These are phyloP conservation scores for Penicillium italicum DNA, from an alignment of 2,329 filamentous ascomycete genomes.

Conservation along the genomic window DNA sequence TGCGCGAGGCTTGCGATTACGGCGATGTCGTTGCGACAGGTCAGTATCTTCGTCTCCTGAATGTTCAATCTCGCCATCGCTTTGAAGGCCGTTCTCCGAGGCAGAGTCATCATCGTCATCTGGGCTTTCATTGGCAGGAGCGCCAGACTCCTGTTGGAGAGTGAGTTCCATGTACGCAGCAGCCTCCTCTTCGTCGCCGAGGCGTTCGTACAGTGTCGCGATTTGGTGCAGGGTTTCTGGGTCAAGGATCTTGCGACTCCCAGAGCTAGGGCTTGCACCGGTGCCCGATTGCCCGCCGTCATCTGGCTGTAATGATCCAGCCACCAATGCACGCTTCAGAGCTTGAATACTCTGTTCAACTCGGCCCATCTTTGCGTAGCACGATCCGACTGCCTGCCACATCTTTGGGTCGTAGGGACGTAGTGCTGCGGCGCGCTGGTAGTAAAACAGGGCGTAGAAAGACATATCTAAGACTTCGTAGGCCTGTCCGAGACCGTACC, in stretches of 20 bases:
- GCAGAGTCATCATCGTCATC: constrained; percentile 34
- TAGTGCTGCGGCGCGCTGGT: constrained; percentile 87
- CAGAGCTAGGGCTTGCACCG: constrained; percentile 19
- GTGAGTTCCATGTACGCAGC: constrained; percentile 95
- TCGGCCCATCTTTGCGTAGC: constrained; percentile 83
- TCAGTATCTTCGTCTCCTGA: constrained; percentile 30
- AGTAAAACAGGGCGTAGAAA: constrained; percentile 95
- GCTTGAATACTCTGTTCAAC: constrained; percentile 90
- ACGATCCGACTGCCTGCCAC: constrained; percentile 95
- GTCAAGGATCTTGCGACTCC: constrained; percentile 62
- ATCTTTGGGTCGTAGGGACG: constrained; percentile 97
- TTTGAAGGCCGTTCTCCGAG: constrained; percentile 33
- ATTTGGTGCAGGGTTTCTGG: constrained; percentile 90
- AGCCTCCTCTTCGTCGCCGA: constrained; percentile 73
- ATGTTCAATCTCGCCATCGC: constrained; percentile 35
- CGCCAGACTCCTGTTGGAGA: constrained; percentile 83
- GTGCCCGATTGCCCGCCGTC: constrained; percentile 20
- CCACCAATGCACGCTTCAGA: constrained; percentile 84
- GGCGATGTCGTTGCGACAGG: constrained; percentile 60
- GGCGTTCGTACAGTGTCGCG: constrained; percentile 78
- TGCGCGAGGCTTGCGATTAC: constrained; percentile 44
- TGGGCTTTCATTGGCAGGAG: constrained; percentile 28
- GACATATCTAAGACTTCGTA: constrained; percentile 99
- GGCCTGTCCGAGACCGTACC: constrained; percentile 95
- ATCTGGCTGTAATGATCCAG: constrained; percentile 73